Percentiles rank a stretch among this genome's conserved stretches.
phyloP scores from a whole-genome alignment of 2,329 filamentous ascomycete species.

The Paraphoma sp. region DNA sequence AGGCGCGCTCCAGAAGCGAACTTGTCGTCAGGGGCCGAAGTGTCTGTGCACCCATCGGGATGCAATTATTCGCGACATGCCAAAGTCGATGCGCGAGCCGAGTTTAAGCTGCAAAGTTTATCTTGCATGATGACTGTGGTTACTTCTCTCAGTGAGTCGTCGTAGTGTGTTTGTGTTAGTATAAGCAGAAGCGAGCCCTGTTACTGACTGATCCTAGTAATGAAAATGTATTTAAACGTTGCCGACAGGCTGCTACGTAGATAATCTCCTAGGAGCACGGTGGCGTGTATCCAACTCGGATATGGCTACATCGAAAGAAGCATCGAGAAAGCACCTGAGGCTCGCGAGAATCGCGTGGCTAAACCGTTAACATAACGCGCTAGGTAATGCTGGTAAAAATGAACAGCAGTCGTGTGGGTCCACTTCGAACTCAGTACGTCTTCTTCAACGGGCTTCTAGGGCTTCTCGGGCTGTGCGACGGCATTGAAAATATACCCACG shows the following conservation, averaged over 20 bases:
- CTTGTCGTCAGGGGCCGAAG: not conserved
- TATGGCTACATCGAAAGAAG: too few relatives aligned
- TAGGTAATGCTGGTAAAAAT: not conserved
- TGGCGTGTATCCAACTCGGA: not conserved
- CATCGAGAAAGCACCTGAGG: too few relatives aligned
- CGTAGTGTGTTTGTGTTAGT: too few relatives aligned
- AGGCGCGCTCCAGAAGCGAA: not conserved
- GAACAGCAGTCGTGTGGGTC: not conserved
- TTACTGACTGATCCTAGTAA: too few relatives aligned
- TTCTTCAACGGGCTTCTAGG: conserved; percentile 35
- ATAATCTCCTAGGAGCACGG: not conserved
- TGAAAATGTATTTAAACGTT: too few relatives aligned
- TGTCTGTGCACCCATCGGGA: not conserved
- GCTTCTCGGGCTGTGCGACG: conserved; percentile 23
- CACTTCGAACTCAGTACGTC: conserved; percentile 17
- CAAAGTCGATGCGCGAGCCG: not conserved
- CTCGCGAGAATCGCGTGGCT: not conserved
- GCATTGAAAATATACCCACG: conserved; percentile 36
- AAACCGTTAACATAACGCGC: not conserved
- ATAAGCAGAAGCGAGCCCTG: too few relatives aligned
- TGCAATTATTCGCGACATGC: not conserved
- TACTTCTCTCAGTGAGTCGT: too few relatives aligned
- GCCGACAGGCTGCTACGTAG: too few relatives aligned
- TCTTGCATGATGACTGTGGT: too few relatives aligned
- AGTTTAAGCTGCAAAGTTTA: not conserved